A percentile compares a stretch with the other conserved stretches of the same genome.
Evolutionary conservation across 768 basidiomycete species (phyloP).

Genomic region (Panaeolus papilionaceus): DNA sequence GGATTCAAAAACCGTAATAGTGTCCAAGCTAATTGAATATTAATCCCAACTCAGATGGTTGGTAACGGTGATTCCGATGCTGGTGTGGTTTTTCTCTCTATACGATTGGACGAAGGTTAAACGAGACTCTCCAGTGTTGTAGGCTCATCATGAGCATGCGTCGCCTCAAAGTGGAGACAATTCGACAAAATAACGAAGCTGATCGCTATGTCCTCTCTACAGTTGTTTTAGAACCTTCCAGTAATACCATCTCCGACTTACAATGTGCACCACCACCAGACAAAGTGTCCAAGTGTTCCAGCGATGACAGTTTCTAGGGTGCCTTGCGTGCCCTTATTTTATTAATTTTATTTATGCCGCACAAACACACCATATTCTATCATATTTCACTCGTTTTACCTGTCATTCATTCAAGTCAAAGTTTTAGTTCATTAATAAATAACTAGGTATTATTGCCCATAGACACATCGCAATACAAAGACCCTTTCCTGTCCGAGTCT

Average conservation of each 20-base stretch:
- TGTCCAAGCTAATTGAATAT: neutral
- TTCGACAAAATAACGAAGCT: neutral
- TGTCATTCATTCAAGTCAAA: neutral
- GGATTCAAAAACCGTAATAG: too few species aligned
- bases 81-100: neutral
- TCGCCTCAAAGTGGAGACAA: neutral
- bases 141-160: constrained; percentile 14
- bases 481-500: neutral
- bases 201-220: neutral
- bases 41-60: constrained; percentile 1
- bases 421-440: neutral
- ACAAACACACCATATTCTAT: neutral
- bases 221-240: neutral
- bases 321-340: neutral
- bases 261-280: neutral
- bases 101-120: neutral
- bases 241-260: neutral
- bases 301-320: neutral
- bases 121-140: neutral
- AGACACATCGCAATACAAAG: neutral
- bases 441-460: neutral
- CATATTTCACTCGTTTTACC: neutral
- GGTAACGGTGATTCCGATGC: neutral
- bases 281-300: neutral
- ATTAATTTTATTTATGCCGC: neutral